Conservation (phyloP, 2,329 filamentous ascomycete genomes). For the Aspergillus sp. region DNA sequence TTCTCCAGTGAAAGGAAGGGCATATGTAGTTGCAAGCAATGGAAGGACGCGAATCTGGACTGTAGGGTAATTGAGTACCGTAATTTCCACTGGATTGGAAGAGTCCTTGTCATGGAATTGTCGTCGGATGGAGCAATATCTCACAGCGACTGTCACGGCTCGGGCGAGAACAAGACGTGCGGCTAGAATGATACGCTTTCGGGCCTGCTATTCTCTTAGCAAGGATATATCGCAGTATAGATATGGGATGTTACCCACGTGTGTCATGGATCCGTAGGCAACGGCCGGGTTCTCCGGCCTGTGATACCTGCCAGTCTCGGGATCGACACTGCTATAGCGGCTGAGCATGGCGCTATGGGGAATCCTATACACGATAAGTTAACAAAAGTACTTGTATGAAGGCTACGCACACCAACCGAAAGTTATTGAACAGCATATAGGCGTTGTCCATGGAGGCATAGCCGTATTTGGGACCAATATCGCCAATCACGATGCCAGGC, state of each 20-base stretch:
- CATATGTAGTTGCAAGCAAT: conserved; percentile 52
- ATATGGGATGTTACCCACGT: conserved; percentile 37
- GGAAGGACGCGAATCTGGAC: conserved; percentile 54
- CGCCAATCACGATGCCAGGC: conserved; percentile 51
- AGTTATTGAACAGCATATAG: conserved; percentile 52
- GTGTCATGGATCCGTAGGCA: conserved; percentile 51
- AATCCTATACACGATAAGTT: conserved; percentile 21
- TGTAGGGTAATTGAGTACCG: conserved; percentile 54
- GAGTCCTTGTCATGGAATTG: conserved; percentile 41
- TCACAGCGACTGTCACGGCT: conserved; percentile 52
- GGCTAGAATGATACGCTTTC: conserved; percentile 36
- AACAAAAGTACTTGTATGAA: neutral
- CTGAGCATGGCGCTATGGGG: conserved; percentile 50
- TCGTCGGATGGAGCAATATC: conserved; percentile 48
- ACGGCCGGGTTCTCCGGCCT: conserved; percentile 42
- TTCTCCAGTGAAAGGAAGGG: conserved; percentile 43
- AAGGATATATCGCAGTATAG: too few species aligned
- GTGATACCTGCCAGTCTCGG: conserved; percentile 44
- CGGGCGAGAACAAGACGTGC: conserved; percentile 52
- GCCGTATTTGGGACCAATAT: conserved; percentile 55
- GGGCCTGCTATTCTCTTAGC: too few species aligned
- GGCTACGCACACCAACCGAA: conserved; percentile 19
- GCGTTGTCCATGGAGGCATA: conserved; percentile 54
- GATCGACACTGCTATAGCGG: conserved; percentile 48
- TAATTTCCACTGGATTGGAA: conserved; percentile 29